Percentiles rank a stretch among this genome's conserved stretches.
These are phyloP conservation scores for Haplosporangium sp. DNA, from an alignment of 371 early-diverging fungal species.

Conservation along the genomic window DNA sequence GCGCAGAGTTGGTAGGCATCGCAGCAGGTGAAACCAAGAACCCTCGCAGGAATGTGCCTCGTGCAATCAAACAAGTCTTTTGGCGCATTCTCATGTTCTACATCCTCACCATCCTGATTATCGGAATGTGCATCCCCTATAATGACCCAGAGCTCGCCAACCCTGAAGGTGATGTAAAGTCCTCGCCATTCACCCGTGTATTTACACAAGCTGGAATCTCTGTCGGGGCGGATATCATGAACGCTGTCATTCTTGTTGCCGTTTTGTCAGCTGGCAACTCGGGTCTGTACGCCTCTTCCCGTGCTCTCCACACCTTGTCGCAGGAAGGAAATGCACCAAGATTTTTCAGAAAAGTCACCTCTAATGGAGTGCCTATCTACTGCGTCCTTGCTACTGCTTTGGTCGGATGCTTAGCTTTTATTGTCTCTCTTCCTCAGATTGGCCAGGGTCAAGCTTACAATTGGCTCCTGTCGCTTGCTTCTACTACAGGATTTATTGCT, in stretches of 20 bases:
- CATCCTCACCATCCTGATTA: constrained; percentile 76
- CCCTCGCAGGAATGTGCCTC: constrained; percentile 79
- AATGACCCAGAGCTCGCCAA: constrained; percentile 66
- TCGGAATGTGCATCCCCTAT: constrained; percentile 79
- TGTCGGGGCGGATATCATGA: constrained; percentile 81
- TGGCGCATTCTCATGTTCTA: constrained; percentile 83
- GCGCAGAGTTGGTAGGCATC: constrained; percentile 83
- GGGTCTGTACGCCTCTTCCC: constrained; percentile 80
- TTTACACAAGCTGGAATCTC: constrained; percentile 75
- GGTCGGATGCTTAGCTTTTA: constrained; percentile 67
- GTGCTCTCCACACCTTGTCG: constrained; percentile 77
- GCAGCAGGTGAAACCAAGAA: constrained; percentile 83
- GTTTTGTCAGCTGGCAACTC: constrained; percentile 84
- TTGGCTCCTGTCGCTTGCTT: constrained; percentile 76
- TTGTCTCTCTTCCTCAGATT: constrained; percentile 60
- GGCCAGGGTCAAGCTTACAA: constrained; percentile 61
- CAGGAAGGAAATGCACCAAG: constrained; percentile 77
- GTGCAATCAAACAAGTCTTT: constrained; percentile 81
- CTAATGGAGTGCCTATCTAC: constrained; percentile 64
- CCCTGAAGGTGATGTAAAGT: constrained; percentile 56
- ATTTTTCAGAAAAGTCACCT: constrained; percentile 59
- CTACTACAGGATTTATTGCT: constrained; percentile 81
- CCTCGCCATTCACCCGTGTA: constrained; percentile 82
- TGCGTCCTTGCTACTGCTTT: constrained; percentile 64
- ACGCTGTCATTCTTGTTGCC: constrained; percentile 79